Base-by-base conservation (phyloP, 1,284 basidiomycete genomes). In the Boletus mariae region DNA sequence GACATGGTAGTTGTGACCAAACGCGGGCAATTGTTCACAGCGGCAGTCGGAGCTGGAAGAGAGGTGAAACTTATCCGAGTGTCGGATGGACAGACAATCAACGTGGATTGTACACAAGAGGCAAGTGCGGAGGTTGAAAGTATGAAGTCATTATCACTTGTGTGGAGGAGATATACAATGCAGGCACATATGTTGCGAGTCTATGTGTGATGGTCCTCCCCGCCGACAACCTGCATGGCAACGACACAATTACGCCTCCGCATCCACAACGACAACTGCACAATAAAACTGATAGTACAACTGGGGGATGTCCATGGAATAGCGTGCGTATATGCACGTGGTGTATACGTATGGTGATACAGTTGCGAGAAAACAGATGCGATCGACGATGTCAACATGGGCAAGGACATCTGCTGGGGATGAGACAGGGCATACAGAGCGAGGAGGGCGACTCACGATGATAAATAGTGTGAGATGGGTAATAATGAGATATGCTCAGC, bases 291-390 rank as follows among this genome's bases (percentile, higher is more conserved):
- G 49, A 62, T 69, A 63, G 64, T 66, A 66, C 65, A 66, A 57
- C 64, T 61, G 57, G 46, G 45, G 40, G 34, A 47, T 54, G 57
- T 69, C 67, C 64, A 40, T 63, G 61, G 57, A 67, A 58, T 69
- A 71, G 46, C 45, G 69, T 67, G 65, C 65, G 54, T 60, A 64
- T 69, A 71, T 70, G 69, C 65, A 71, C 68, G 66, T 49, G 62
- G 52, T 53, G 53, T 67, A 71, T 50, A 61, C 23, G 59, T 70
- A 70, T 67, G 68, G 53, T 71, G 64, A 60, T 67, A 67, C 65
- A 67, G 29, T 67, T 53, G 42, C 38, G 45, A 35, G 48, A 57
- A 51, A 63, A 57, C 61, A 63, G 55, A 65, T 71, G 65, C 57
- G 68, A 68, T 70, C 65, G 63, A 66, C 55, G 43, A 40, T 66